Conservation (phyloP, 106 monocot genomes). For the Vanilla planifolia region DNA sequence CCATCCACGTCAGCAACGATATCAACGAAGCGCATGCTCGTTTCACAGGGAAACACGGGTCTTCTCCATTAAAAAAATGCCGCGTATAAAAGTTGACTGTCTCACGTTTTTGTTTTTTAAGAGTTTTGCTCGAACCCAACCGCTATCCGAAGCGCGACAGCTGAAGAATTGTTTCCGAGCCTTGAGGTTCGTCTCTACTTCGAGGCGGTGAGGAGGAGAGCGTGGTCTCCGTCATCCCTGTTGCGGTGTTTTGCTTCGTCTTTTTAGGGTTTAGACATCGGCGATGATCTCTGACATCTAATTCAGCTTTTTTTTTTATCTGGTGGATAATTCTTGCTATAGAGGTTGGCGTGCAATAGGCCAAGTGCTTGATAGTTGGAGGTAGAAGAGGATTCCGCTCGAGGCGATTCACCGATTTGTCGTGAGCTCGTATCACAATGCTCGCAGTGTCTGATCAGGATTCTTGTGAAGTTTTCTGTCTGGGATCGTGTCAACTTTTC, state of each 20-base stretch:
- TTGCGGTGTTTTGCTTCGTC: neutral
- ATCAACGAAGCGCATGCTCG: neutral
- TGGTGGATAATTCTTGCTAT: neutral
- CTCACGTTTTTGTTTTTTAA: neutral
- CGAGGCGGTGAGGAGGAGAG: neutral
- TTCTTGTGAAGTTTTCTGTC: neutral
- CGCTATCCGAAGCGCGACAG: neutral
- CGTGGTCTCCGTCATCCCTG: neutral
- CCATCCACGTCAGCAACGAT: neutral
- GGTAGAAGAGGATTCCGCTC: neutral
- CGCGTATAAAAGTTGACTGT: neutral
- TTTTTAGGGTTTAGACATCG: neutral
- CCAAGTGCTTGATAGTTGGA: neutral
- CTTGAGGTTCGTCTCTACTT: neutral
- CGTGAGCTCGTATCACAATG: conserved; percentile 1
- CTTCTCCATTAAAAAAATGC: neutral
- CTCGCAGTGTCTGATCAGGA: neutral
- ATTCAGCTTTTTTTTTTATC: neutral
- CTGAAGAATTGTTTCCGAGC: neutral
- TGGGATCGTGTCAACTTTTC: neutral
- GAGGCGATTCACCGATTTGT: no score
- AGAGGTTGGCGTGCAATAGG: neutral
- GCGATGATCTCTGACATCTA: neutral
- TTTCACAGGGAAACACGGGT: neutral
- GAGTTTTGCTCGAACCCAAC: neutral